Percentiles rank a stretch among this genome's conserved stretches.
Evolutionary conservation across 352 stramenopile genomes (phyloP).

Genomic region (Pythium vanterpoolii): DNA sequence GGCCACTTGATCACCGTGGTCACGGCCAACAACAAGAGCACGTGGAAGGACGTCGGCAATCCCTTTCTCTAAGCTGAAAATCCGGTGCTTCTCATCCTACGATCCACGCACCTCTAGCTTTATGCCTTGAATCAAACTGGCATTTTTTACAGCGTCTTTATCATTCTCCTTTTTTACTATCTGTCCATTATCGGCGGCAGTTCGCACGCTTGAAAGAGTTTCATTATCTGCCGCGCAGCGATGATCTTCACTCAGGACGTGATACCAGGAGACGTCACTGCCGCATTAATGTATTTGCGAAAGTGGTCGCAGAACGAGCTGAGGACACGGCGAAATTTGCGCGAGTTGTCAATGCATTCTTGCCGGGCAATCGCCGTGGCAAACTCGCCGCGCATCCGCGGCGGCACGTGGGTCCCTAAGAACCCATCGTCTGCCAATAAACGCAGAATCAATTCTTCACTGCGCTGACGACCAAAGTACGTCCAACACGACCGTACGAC

Average conservation of each 20-base stretch:
- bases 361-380: constrained; percentile 50
- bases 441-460: constrained; percentile 55
- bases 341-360: constrained; percentile 66
- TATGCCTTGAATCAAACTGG: neutral
- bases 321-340: constrained; percentile 78
- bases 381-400: constrained; percentile 54
- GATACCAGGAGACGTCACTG: constrained; percentile 8
- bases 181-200: too few relatives aligned
- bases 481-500: constrained; percentile 73
- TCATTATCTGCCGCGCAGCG: neutral
- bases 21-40: constrained; percentile 53
- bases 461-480: constrained; percentile 61
- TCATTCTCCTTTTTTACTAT: neutral
- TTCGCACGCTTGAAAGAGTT: neutral
- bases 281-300: constrained; percentile 45
- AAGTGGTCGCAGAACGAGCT: constrained; percentile 79
- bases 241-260: constrained; percentile 20
- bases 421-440: constrained; percentile 62
- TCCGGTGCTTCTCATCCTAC: neutral
- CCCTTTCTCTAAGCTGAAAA: constrained; percentile 45
- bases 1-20: constrained; percentile 71
- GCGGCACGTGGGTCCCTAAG: constrained; percentile 52
- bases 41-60: constrained; percentile 67
- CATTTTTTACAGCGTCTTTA: neutral
- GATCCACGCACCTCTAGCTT: neutral